phyloP scores from a whole-genome alignment of 371 early-diverging fungal genomes.

The Dinochytrium kinnereticum region DNA sequence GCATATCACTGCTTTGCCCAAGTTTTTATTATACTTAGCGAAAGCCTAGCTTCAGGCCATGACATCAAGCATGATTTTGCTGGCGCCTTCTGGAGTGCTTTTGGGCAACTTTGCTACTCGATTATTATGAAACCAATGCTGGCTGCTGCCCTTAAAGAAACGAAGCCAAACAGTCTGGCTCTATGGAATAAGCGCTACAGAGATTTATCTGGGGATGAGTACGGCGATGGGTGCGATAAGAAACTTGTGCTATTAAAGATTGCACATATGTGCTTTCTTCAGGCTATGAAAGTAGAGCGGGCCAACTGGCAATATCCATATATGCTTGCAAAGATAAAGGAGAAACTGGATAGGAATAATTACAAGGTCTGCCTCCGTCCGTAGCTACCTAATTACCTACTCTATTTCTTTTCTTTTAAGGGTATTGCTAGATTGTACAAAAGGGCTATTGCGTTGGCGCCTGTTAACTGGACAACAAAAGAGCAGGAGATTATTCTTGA shows the following conservation, averaged over 20 bases:
- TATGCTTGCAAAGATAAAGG: constrained; percentile 66
- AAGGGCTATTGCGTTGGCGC: constrained; percentile 52
- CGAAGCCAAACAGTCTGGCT: background rate
- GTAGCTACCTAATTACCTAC: background rate
- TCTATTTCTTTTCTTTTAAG: constrained; percentile 4
- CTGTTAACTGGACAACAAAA: constrained; percentile 50
- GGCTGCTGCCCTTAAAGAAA: constrained; percentile 56
- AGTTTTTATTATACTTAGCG: too few species aligned
- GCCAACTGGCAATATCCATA: constrained; percentile 54
- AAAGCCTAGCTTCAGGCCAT: too few species aligned
- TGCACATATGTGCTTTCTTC: constrained; percentile 47
- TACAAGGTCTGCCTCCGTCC: background rate
- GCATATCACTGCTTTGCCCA: constrained; percentile 62
- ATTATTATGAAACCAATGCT: constrained; percentile 73
- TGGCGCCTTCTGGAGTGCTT: background rate
- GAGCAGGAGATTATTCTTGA: constrained; percentile 66
- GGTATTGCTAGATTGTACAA: constrained; percentile 48
- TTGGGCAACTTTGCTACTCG: constrained; percentile 53
- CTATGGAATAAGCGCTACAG: constrained; percentile 37
- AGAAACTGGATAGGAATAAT: background rate
- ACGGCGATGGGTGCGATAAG: background rate
- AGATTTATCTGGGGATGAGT: constrained; percentile 37
- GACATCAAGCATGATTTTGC: too few species aligned
- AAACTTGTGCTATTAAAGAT: constrained; percentile 35
- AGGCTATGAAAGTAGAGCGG: constrained; percentile 42